Conservation (phyloP, 1,284 basidiomycete genomes). For the Microbotryum violaceum region DNA sequence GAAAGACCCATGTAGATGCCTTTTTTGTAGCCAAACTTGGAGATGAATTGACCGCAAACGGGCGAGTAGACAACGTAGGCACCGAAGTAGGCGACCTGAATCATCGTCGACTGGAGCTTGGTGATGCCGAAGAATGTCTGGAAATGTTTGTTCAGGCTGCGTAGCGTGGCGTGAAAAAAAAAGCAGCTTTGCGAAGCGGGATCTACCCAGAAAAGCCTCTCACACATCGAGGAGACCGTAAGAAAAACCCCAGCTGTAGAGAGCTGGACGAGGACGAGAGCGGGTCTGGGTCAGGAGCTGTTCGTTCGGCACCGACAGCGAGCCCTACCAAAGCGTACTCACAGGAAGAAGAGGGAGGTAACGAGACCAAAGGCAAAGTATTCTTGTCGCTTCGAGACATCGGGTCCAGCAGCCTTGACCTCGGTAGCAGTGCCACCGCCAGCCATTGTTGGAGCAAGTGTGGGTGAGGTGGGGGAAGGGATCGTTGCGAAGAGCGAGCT, state of each 20-base stretch:
- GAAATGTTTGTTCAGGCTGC: slow-evolving; percentile 58
- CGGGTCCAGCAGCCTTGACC: slow-evolving; percentile 7
- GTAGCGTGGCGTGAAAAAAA: no score
- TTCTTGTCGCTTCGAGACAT: slow-evolving; percentile 15
- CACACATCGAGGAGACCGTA: slow-evolving; percentile 66
- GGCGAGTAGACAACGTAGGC: slow-evolving; percentile 37
- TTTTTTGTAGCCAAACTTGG: slow-evolving; percentile 45
- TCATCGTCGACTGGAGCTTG: slow-evolving; percentile 68
- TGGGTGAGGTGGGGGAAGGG: no score
- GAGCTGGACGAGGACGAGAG: not conserved
- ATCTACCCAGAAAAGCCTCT: no score
- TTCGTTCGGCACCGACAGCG: not conserved
- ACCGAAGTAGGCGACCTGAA: slow-evolving; percentile 78
- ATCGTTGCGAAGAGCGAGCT: no score
- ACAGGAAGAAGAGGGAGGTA: slow-evolving; percentile 17
- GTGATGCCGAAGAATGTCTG: slow-evolving; percentile 62
- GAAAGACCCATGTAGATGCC: slow-evolving; percentile 54
- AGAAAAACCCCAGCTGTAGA: slow-evolving; percentile 36
- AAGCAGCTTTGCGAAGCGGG: no score
- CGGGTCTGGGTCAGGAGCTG: not conserved
- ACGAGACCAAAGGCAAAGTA: slow-evolving; percentile 48
- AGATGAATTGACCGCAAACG: slow-evolving; percentile 43
- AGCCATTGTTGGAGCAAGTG: no score
- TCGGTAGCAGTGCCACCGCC: no score
- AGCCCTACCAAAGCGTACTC: not conserved